phyloP scores from a whole-genome alignment of 83 land plant genomes.

The Larix sibirica region DNA sequence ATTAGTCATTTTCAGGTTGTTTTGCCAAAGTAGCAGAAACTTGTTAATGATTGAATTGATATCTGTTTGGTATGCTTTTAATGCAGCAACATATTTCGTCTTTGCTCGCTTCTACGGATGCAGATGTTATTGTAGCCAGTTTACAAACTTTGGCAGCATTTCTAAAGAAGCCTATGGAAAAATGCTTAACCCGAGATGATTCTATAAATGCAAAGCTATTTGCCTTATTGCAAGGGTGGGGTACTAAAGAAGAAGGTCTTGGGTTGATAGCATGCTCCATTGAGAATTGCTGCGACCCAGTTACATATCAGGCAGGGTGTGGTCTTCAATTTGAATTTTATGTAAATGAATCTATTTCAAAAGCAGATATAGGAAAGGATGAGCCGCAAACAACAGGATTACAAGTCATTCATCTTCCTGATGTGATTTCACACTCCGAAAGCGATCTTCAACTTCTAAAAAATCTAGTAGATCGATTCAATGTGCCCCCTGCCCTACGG shows the following conservation, averaged over 20 bases:
- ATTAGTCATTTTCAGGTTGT: too few species aligned
- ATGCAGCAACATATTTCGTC: slow-evolving; percentile 36
- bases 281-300: slow-evolving; percentile 38
- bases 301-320: slow-evolving; percentile 35
- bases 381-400: slow-evolving; percentile 20
- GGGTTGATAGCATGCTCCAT: slow-evolving; percentile 44
- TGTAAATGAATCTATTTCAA: slow-evolving; percentile 15
- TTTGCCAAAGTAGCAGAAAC: too few species aligned
- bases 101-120: slow-evolving; percentile 44
- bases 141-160: slow-evolving; percentile 48
- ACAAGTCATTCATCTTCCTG: slow-evolving; percentile 41
- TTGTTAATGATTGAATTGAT: background rate
- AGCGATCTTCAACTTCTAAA: slow-evolving; percentile 37
- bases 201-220: slow-evolving; percentile 41
- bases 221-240: slow-evolving; percentile 53
- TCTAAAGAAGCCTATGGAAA: slow-evolving; percentile 40
- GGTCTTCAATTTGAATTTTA: slow-evolving; percentile 47
- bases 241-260: slow-evolving; percentile 51
- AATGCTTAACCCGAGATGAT: slow-evolving; percentile 30
- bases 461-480: slow-evolving; percentile 36
- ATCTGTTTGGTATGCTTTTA: slow-evolving; percentile 17
- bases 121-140: slow-evolving; percentile 44
- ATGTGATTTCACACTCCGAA: slow-evolving; percentile 30
- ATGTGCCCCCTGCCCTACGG: slow-evolving; percentile 37
- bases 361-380: background rate